Evolutionary conservation across 164 flowering plant genomes (phyloP).

Genomic region (Berberis thunbergii): DNA sequence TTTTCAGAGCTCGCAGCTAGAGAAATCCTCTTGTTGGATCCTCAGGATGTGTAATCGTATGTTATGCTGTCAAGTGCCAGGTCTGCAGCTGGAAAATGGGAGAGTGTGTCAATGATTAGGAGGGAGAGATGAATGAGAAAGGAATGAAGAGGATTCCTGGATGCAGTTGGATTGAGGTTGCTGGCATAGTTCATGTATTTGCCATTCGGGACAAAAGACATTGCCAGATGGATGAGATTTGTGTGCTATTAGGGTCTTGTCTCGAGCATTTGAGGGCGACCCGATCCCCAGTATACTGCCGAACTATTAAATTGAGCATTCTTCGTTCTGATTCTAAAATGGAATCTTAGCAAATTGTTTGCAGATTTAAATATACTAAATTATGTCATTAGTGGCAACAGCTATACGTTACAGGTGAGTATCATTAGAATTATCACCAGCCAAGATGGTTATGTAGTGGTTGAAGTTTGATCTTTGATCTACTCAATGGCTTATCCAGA

Average conservation of each 20-base stretch:
- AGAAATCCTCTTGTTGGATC: constrained; percentile 44
- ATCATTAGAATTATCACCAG: constrained; percentile 11
- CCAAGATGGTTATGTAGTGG: background rate
- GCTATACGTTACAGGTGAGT: background rate
- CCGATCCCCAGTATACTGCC: constrained; percentile 38
- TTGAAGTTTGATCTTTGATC: too few relatives aligned
- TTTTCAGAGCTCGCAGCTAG: constrained; percentile 49
- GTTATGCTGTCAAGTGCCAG: constrained; percentile 68
- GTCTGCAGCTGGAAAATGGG: constrained; percentile 65
- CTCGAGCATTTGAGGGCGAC: constrained; percentile 23
- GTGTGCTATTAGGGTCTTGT: constrained; percentile 20
- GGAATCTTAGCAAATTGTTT: background rate
- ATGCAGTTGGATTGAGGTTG: constrained; percentile 76
- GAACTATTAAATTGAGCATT: constrained; percentile 25
- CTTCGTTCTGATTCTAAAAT: background rate
- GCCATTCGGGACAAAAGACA: constrained; percentile 42
- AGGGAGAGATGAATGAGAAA: constrained; percentile 48
- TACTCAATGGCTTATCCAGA: too few relatives aligned
- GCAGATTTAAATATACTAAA: background rate
- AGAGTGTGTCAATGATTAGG: constrained; percentile 41
- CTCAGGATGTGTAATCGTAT: constrained; percentile 60
- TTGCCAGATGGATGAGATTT: constrained; percentile 27
- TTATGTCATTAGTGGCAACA: background rate
- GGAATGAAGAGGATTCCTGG: constrained; percentile 55
- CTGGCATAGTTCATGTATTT: constrained; percentile 43